Base-by-base conservation (phyloP, 345 rosid species). In the Eucalyptus regnans region DNA sequence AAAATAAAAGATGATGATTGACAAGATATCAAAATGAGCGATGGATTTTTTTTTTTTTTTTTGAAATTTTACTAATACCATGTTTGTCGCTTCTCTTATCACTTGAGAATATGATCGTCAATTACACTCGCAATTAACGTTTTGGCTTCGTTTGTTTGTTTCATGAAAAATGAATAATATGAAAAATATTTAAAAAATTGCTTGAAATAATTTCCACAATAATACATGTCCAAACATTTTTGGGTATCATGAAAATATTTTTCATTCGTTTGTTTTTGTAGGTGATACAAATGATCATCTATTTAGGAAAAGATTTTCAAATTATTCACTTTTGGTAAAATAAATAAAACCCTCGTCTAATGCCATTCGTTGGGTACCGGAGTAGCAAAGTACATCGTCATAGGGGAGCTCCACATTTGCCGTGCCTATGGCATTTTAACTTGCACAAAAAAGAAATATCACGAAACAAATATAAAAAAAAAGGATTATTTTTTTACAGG, bases 171-270 rank as follows among this genome's bases (percentile, higher is more conserved):
- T 6, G 1, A 27, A 62, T 12, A 11, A 62, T 62, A 13, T 12
- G 1, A 62, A 27, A 27, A 62, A 12, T 12, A 62, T 12, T 29
- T 62, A 3, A 62, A 60, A 60, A 11, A 12, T 62, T 9, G 8
- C 31, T 12, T 27, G 31, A 62, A 12, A 29, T 62, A 62, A 27
- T 29, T 27, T 29, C 9, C 9, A n/a, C 17, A n/a, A 7, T 7
- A n/a, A n/a, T n/a, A 7, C 16, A n/a, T n/a, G 17, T 64, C 37
- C 17, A 64, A 64, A n/a, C 3, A n/a, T n/a, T n/a, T 64, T 3
- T 1, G 1, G 0, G 4, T 14, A 12, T 13, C 4, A 29, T 64
- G 4, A n/a, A 29, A 27, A 56, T 56, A 56, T 64, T 29, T n/a
- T 64, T n/a, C 33, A 29, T 64, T n/a, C 37, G 2, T 64, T 64